Base-by-base conservation (phyloP, 1,284 basidiomycete species). In the Volvariella volvacea region DNA sequence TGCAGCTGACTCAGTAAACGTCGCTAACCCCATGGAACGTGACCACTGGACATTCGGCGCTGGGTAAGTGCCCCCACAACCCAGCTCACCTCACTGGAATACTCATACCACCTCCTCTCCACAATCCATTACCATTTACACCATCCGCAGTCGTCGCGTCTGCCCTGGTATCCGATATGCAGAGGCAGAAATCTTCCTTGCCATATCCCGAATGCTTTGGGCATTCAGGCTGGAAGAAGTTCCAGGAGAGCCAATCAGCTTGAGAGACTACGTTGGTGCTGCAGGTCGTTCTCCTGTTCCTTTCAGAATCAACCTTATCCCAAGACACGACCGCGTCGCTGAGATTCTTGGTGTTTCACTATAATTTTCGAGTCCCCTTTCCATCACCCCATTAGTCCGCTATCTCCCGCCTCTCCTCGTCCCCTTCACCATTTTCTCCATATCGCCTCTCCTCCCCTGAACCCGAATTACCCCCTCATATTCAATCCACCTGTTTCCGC, bases 21-120 rank as follows among this genome's bases (percentile, higher is more conserved):
- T 69, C 31, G 42, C 61, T 1, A 57, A 73, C 47, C 55, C 63
- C 2, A 60, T 64, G 52, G 58, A 67, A 43, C 59, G 70, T 28
- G 71, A 74, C 47, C 68, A 73, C 45, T 73, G 65, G 66, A 56
- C 61, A 41, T 71, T 71, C 42, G 67, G 66, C 34, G 21, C 21
- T 22, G 39, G 63, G 59, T 65, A 51, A 30, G 58, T n/a, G n/a
- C n/a, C n/a, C n/a, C n/a, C n/a, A n/a, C n/a, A n/a, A n/a, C n/a
- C n/a, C n/a, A n/a, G n/a, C n/a, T n/a, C n/a, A n/a, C n/a, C n/a
- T n/a, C n/a, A n/a, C n/a, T n/a, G n/a, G n/a, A n/a, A n/a, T n/a
- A n/a, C n/a, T n/a, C n/a, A n/a, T n/a, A n/a, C n/a, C n/a, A 52
- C 14, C 10, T 45, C 31, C n/a, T n/a, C n/a, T n/a, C n/a, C n/a